These are phyloP conservation scores for Diaporthe eres DNA, from an alignment of 2,329 filamentous ascomycete species.

Conservation along the genomic window DNA sequence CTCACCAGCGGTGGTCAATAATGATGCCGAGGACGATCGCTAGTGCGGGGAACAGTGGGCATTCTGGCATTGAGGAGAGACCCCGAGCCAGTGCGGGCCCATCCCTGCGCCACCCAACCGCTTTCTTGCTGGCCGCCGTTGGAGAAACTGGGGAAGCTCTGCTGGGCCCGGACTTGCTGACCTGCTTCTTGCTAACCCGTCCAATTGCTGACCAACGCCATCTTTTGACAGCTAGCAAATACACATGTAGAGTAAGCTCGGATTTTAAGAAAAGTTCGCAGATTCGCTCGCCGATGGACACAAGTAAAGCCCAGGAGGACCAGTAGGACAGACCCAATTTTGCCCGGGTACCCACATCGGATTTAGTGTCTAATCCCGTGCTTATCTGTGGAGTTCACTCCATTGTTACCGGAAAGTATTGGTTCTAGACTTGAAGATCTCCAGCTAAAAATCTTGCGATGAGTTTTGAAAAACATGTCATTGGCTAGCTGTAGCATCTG, in stretches of 20 bases:
- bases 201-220: not conserved
- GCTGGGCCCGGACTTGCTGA: not conserved
- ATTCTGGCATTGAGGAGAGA: not conserved
- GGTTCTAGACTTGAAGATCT: not conserved
- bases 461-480: not conserved
- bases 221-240: not conserved
- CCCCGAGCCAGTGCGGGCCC: not conserved
- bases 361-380: conserved; percentile 12
- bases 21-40: conserved; percentile 27
- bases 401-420: not conserved
- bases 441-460: not conserved
- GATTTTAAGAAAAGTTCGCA: not conserved
- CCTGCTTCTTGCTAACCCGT: not conserved
- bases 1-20: conserved; percentile 31
- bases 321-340: not conserved
- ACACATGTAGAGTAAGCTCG: not conserved
- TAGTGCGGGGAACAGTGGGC: conserved; percentile 28
- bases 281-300: not conserved
- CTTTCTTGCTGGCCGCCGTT: not conserved
- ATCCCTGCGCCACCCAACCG: not conserved
- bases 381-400: not conserved
- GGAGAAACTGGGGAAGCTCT: conserved; percentile 16
- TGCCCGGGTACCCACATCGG: not conserved
- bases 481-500: not conserved
- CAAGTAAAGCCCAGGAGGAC: not conserved